These are phyloP conservation scores for Corrigiola litoralis DNA, from an alignment of 179 eudicot genomes.

Conservation along the genomic window DNA sequence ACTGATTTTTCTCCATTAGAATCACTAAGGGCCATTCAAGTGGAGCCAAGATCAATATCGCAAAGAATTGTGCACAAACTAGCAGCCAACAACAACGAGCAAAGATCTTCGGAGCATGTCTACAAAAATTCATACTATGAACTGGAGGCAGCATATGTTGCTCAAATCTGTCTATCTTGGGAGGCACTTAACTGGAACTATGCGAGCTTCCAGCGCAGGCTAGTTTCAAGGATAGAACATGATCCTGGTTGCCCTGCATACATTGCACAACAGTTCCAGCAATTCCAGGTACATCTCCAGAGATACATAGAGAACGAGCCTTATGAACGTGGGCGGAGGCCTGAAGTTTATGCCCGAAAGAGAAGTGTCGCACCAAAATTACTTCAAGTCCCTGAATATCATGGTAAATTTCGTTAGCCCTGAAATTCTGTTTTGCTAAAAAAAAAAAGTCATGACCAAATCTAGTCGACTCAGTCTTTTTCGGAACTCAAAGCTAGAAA, in stretches of 20 bases:
- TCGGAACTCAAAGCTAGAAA: no score
- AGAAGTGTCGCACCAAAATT: constrained; percentile 64
- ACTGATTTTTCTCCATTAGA: constrained; percentile 29
- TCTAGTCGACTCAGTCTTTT: no score
- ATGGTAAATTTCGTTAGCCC: constrained; percentile 38
- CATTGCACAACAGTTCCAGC: constrained; percentile 87
- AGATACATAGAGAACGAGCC: constrained; percentile 82
- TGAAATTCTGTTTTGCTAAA: no score
- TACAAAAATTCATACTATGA: constrained; percentile 55
- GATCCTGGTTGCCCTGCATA: constrained; percentile 81
- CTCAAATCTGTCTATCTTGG: constrained; percentile 87
- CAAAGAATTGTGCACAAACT: constrained; percentile 64
- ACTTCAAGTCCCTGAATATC: constrained; percentile 91
- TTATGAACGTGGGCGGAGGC: constrained; percentile 70
- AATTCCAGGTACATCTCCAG: constrained; percentile 76
- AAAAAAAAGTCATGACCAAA: no score
- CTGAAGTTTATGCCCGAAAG: constrained; percentile 73
- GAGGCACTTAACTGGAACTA: constrained; percentile 93
- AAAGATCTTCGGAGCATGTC: constrained; percentile 19
- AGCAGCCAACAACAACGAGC: constrained; percentile 28
- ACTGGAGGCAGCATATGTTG: constrained; percentile 81
- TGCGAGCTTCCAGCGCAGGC: constrained; percentile 53
- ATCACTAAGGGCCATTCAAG: constrained; percentile 66
- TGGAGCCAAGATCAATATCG: constrained; percentile 89
- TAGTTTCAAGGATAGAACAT: constrained; percentile 32